A percentile compares a stretch with the other conserved stretches of the same genome.
phyloP scores from a whole-genome alignment of 2,329 filamentous ascomycete genomes.

The Polytolypa hystricis region DNA sequence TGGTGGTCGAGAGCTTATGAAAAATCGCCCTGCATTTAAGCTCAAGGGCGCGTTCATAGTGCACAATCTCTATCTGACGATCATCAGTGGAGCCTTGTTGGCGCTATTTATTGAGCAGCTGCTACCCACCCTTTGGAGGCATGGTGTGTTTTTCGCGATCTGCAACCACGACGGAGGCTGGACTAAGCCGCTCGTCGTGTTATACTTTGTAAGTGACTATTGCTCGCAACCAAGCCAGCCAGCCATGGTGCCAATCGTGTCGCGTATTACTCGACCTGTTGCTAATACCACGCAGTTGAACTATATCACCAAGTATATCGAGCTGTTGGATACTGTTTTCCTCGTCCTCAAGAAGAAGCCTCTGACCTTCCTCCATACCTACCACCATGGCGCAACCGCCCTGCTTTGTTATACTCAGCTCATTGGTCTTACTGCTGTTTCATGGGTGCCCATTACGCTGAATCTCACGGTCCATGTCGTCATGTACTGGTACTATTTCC shows the following conservation, averaged over 20 bases:
- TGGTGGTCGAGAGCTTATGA: constrained; percentile 77
- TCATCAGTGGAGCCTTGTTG: constrained; percentile 63
- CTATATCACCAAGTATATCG: constrained; percentile 90
- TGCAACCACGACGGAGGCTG: constrained; percentile 63
- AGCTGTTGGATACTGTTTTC: constrained; percentile 84
- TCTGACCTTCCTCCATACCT: constrained; percentile 90
- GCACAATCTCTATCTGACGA: constrained; percentile 82
- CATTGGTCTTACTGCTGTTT: constrained; percentile 74
- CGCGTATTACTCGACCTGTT: neutral
- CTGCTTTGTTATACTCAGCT: constrained; percentile 91
- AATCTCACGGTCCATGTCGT: constrained; percentile 86
- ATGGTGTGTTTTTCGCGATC: constrained; percentile 74
- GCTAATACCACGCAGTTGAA: constrained; percentile 63
- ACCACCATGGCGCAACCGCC: constrained; percentile 87
- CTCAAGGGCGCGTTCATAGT: constrained; percentile 74
- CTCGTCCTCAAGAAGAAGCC: constrained; percentile 96
- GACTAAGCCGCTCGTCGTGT: constrained; percentile 75
- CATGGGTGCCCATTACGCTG: constrained; percentile 78
- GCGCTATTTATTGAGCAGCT: constrained; percentile 77
- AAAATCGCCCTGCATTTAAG: constrained; percentile 67
- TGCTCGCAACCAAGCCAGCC: too few relatives aligned
- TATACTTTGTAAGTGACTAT: constrained; percentile 68
- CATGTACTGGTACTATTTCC: constrained; percentile 99
- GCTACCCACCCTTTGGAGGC: constrained; percentile 63
- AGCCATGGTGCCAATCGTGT: too few relatives aligned